These are phyloP conservation scores for Draba incana DNA, from an alignment of 345 rosid genomes.

Conservation along the genomic window DNA sequence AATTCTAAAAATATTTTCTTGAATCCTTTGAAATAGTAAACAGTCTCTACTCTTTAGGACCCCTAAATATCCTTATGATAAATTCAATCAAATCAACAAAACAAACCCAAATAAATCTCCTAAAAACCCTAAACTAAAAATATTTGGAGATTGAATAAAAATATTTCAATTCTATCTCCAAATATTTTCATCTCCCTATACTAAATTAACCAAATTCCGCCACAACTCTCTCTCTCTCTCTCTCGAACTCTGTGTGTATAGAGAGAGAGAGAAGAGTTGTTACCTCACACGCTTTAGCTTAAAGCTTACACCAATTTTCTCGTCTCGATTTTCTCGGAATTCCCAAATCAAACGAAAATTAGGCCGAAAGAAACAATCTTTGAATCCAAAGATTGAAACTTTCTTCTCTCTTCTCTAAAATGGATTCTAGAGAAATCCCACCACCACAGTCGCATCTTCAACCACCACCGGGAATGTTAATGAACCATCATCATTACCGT, in stretches of 20 bases:
- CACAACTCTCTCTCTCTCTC: constrained; percentile 9
- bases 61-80: neutral
- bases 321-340: constrained; percentile 30
- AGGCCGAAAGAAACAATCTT: constrained; percentile 39
- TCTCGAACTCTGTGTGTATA: constrained; percentile 10
- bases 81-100: neutral
- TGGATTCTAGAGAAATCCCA: constrained; percentile 62
- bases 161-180: neutral
- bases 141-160: too few relatives aligned
- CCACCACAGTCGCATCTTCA: constrained; percentile 41
- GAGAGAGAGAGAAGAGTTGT: constrained; percentile 22
- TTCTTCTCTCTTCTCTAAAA: constrained; percentile 23
- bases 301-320: constrained; percentile 3
- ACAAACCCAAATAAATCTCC: constrained; percentile 2
- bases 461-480: constrained; percentile 39
- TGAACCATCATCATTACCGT: constrained; percentile 24
- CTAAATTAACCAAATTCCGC: constrained; percentile 6
- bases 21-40: neutral
- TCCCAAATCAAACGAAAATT: constrained; percentile 29
- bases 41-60: too few relatives aligned
- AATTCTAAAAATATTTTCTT: neutral
- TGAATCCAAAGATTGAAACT: constrained; percentile 4
- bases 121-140: constrained; percentile 4
- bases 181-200: neutral
- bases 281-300: constrained; percentile 33